Conservation (phyloP, 2,329 filamentous ascomycete genomes). For the Colletotrichum incanum region DNA sequence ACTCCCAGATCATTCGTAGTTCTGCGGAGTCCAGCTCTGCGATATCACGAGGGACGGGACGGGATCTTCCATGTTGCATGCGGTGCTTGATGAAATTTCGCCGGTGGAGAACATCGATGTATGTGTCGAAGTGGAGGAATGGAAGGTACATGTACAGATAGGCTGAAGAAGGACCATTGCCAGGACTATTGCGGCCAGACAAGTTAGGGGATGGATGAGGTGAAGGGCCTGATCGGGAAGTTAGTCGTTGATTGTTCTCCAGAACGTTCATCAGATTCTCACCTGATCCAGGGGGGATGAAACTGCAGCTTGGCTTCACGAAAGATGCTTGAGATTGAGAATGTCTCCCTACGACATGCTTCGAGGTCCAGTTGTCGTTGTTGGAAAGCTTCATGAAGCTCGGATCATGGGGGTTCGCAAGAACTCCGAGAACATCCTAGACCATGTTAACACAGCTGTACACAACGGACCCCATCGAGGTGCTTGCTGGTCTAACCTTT, state of each 20-base stretch:
- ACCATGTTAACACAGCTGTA: neutral
- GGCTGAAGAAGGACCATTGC: constrained; percentile 23
- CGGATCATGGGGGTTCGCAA: constrained; percentile 13
- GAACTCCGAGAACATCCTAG: constrained; percentile 23
- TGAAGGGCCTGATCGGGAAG: constrained; percentile 55
- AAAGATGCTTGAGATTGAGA: constrained; percentile 66
- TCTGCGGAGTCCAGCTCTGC: constrained; percentile 71
- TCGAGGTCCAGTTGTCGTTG: constrained; percentile 65
- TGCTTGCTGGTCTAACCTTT: constrained; percentile 57
- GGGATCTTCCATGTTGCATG: constrained; percentile 67
- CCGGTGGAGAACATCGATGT: constrained; percentile 69
- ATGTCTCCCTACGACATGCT: constrained; percentile 64
- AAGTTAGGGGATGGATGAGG: constrained; percentile 47
- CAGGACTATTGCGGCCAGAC: constrained; percentile 36
- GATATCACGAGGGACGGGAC: constrained; percentile 70
- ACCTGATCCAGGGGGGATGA: constrained; percentile 54
- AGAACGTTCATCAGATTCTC: neutral
- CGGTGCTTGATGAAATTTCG: constrained; percentile 69
- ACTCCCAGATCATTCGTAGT: constrained; percentile 74
- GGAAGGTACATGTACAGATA: constrained; percentile 70
- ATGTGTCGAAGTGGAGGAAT: constrained; percentile 77
- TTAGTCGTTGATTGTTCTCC: neutral
- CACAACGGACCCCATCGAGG: neutral
- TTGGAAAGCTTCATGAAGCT: constrained; percentile 57
- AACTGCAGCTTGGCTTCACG: constrained; percentile 65